phyloP scores from a whole-genome alignment of 805 yeast genomes.

The Wickerhamiella nectarea region DNA sequence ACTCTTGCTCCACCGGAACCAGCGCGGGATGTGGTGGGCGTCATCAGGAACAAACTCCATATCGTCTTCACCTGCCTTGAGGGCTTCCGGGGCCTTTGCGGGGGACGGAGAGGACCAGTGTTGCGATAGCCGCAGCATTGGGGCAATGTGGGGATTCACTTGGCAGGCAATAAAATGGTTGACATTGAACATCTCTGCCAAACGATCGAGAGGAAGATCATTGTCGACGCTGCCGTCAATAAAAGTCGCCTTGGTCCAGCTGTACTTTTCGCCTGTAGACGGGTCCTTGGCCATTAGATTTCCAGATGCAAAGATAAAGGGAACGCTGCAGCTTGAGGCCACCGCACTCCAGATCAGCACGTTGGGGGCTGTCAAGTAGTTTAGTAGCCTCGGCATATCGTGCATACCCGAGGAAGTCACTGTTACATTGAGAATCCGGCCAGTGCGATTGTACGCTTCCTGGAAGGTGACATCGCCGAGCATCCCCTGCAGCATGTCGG shows the following conservation, averaged over 20 bases:
- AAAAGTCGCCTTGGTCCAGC: constrained; percentile 74
- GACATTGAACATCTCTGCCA: constrained; percentile 93
- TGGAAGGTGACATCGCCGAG: constrained; percentile 85
- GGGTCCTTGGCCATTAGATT: constrained; percentile 74
- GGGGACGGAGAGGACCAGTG: constrained; percentile 27
- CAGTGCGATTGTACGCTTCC: constrained; percentile 89
- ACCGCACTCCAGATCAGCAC: constrained; percentile 84
- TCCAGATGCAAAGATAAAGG: constrained; percentile 79
- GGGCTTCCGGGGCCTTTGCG: constrained; percentile 34
- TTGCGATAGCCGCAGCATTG: constrained; percentile 39
- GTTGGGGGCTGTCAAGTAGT: constrained; percentile 88
- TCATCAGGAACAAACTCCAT: constrained; percentile 8
- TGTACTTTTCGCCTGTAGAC: constrained; percentile 52
- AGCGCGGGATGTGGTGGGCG: constrained; percentile 3
- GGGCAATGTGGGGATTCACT: constrained; percentile 92
- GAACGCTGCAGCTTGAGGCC: constrained; percentile 84
- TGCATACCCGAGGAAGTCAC: constrained; percentile 85
- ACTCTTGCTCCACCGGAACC: constrained; percentile 32
- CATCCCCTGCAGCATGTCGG: constrained; percentile 58
- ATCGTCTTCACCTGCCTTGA: constrained; percentile 6
- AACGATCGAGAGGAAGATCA: constrained; percentile 78
- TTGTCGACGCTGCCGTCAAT: constrained; percentile 95
- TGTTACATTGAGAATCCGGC: constrained; percentile 82
- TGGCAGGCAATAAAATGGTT: constrained; percentile 96
- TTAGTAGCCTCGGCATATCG: constrained; percentile 79